Evolutionary conservation across 768 basidiomycete species (phyloP).

Genomic region (Asterophora lycoperdoides): DNA sequence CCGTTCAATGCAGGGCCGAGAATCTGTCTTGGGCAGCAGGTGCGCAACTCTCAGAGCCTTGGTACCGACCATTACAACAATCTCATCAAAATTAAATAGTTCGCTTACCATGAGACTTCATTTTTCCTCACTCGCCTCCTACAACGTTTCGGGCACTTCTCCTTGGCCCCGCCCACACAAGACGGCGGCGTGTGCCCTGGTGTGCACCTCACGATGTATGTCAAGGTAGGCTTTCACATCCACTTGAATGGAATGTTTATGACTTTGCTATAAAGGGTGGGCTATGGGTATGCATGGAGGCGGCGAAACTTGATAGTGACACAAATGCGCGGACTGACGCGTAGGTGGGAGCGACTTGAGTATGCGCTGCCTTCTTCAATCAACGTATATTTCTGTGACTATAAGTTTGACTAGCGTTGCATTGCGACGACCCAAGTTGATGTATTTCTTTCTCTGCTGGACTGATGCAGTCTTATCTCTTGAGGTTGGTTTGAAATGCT

Average conservation of each 20-base stretch:
- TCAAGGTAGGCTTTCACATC: slow-evolving; percentile 29
- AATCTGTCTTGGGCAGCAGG: slow-evolving; percentile 51
- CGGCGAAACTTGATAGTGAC: slow-evolving; percentile 14
- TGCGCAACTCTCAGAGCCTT: slow-evolving; percentile 11
- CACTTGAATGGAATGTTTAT: neutral
- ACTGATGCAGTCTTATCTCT: too few species aligned
- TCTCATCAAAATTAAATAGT: too few species aligned
- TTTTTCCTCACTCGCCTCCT: slow-evolving; percentile 60
- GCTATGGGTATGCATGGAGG: slow-evolving; percentile 33
- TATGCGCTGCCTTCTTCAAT: too few species aligned
- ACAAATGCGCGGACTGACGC: neutral
- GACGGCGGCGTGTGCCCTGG: slow-evolving; percentile 44
- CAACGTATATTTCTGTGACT: too few species aligned
- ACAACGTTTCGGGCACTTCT: slow-evolving; percentile 47
- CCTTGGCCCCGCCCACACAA: slow-evolving; percentile 40
- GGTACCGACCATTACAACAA: too few species aligned
- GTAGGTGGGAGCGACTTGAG: too few species aligned
- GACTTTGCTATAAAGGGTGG: slow-evolving; percentile 21
- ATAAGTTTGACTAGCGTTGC: too few species aligned
- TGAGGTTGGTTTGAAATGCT: too few species aligned
- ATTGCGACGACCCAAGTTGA: too few species aligned
- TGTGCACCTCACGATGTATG: slow-evolving; percentile 52
- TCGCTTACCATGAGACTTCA: slow-evolving; percentile 63
- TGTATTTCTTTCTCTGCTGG: too few species aligned
- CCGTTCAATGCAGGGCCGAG: slow-evolving; percentile 51